Evolutionary conservation across 495 filamentous ascomycete genomes (phyloP).

Genomic region (Tirmania nivea): DNA sequence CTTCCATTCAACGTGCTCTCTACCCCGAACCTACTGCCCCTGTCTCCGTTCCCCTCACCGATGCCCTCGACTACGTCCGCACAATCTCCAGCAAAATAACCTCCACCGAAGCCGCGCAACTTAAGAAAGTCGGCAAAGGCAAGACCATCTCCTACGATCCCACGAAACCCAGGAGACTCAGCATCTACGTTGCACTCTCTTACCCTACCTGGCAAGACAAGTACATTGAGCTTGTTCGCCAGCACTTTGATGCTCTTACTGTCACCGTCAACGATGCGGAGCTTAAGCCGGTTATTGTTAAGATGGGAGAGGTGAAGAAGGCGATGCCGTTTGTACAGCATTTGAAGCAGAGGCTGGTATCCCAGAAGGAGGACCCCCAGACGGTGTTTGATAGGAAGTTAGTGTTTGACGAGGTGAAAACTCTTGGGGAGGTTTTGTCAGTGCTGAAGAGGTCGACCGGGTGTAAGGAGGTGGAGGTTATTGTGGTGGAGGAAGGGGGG

Average conservation of each 20-base stretch:
- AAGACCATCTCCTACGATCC: constrained; percentile 65
- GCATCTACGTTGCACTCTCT: constrained; percentile 54
- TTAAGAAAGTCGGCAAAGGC: constrained; percentile 76
- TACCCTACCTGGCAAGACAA: constrained; percentile 81
- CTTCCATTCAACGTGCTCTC: constrained; percentile 54
- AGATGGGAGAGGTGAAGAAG: constrained; percentile 81
- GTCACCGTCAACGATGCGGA: constrained; percentile 54
- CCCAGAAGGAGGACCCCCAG: constrained; percentile 31
- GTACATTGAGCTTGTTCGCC: constrained; percentile 63
- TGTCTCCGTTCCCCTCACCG: constrained; percentile 38
- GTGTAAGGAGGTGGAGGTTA: constrained; percentile 37
- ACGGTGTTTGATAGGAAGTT: constrained; percentile 62
- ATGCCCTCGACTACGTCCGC: constrained; percentile 62
- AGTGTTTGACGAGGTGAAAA: constrained; percentile 62
- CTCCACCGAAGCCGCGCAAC: constrained; percentile 56
- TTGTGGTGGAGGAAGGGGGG: constrained; percentile 47
- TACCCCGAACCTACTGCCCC: constrained; percentile 52
- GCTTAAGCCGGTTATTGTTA: constrained; percentile 48
- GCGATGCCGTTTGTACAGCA: constrained; percentile 91
- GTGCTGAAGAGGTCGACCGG: constrained; percentile 42
- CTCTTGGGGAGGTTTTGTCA: constrained; percentile 36
- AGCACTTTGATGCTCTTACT: constrained; percentile 34
- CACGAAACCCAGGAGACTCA: constrained; percentile 74
- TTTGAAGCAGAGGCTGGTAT: constrained; percentile 57
- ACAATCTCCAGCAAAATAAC: constrained; percentile 56